Conservation (phyloP, 2,329 filamentous ascomycete species). For the Volutella citrinella region DNA sequence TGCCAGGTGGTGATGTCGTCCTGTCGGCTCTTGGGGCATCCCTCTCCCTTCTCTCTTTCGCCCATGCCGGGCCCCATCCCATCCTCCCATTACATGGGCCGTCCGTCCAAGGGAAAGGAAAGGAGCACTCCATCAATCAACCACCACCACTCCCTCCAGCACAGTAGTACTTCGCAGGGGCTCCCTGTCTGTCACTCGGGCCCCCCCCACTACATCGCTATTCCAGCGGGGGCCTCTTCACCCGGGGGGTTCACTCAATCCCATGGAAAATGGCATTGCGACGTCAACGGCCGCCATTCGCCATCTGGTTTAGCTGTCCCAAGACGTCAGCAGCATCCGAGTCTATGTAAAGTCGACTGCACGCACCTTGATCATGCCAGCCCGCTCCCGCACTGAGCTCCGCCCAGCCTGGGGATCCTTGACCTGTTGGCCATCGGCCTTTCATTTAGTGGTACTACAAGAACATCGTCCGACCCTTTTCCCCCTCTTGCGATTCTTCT, state of each 20-base stretch:
- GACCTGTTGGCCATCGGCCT: constrained; percentile 23
- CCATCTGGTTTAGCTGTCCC: constrained; percentile 24
- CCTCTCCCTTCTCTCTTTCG: too few relatives aligned
- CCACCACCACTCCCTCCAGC: too few relatives aligned
- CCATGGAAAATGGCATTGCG: constrained; percentile 27
- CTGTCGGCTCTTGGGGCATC: too few relatives aligned
- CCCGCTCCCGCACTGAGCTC: constrained; percentile 23
- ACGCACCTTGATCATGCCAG: constrained; percentile 28
- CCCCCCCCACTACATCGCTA: constrained; percentile 23
- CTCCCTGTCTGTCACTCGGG: constrained; percentile 26
- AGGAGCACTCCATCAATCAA: constrained; percentile 5
- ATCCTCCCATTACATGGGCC: too few relatives aligned
- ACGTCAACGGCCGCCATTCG: constrained; percentile 27
- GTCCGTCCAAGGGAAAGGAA: too few relatives aligned
- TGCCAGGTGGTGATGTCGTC: too few relatives aligned
- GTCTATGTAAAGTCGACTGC: constrained; percentile 20
- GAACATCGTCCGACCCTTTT: constrained; percentile 26
- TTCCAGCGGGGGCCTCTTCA: constrained; percentile 12
- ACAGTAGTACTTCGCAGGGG: too few relatives aligned
- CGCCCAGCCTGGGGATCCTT: constrained; percentile 24
- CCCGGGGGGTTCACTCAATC: constrained; percentile 24
- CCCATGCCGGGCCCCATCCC: too few relatives aligned
- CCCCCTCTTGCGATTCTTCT: constrained; percentile 18
- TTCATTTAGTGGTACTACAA: constrained; percentile 23
- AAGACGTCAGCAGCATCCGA: constrained; percentile 24